phyloP scores from a whole-genome alignment of 202 grass and related monocot genomes.

The Cymbopogon flexuosus region DNA sequence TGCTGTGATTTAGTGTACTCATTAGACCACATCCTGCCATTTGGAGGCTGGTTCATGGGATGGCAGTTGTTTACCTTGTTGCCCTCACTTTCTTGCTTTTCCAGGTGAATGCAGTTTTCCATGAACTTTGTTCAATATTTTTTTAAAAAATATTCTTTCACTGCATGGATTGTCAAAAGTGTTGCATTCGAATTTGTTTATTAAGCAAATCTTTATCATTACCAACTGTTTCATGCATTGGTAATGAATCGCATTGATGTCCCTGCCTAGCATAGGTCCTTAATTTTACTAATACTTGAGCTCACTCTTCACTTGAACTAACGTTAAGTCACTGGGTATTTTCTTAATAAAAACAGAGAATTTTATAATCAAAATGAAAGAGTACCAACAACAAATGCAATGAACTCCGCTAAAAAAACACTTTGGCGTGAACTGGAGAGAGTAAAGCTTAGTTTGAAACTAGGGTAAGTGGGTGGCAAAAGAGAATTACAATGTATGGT shows the following conservation, averaged over 20 bases:
- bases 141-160: background rate
- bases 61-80: constrained; percentile 93
- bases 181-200: background rate
- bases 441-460: background rate
- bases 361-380: background rate
- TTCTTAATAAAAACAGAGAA: background rate
- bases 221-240: background rate
- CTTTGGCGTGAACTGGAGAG: background rate
- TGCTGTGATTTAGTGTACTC: constrained; percentile 71
- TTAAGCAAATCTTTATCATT: constrained; percentile 13
- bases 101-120: constrained; percentile 55
- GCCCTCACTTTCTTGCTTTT: constrained; percentile 99
- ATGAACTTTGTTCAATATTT: background rate
- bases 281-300: background rate
- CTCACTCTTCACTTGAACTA: background rate
- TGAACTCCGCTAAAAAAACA: background rate
- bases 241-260: background rate
- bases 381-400: background rate
- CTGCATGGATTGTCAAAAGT: background rate
- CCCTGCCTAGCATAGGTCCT: background rate
- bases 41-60: constrained; percentile 96
- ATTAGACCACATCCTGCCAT: constrained; percentile 98
- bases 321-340: background rate
- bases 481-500: background rate
- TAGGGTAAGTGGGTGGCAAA: constrained; percentile 5